A percentile compares a stretch with the other conserved stretches of the same genome.
These are phyloP conservation scores for Penicillium manginii DNA, from an alignment of 495 filamentous ascomycete species.

Conservation along the genomic window DNA sequence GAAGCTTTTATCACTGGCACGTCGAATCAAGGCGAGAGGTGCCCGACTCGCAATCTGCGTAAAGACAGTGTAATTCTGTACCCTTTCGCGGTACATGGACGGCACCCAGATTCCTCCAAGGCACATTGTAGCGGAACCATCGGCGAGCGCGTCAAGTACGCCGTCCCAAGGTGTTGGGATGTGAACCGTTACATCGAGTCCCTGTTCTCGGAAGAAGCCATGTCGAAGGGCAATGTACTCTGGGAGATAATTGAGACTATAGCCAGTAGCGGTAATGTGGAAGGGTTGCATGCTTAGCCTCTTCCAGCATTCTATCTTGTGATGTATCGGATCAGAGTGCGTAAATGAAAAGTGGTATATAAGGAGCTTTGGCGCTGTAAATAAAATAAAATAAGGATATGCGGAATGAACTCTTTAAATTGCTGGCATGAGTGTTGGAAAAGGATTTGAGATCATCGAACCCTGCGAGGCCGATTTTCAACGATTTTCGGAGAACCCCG, in stretches of 20 bases:
- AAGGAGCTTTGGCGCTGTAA: too few relatives aligned
- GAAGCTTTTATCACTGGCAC: slow-evolving; percentile 1
- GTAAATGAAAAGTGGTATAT: too few relatives aligned
- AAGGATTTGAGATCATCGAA: too few relatives aligned
- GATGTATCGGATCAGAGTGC: too few relatives aligned
- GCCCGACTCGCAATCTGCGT: slow-evolving; percentile 15
- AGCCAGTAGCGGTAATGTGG: slow-evolving; percentile 12
- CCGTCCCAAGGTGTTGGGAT: slow-evolving; percentile 11
- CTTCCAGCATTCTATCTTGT: not conserved
- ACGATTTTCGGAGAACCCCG: too few relatives aligned
- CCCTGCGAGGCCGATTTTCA: too few relatives aligned
- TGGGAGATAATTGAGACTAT: slow-evolving; percentile 17
- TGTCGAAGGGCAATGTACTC: slow-evolving; percentile 17
- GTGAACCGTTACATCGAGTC: slow-evolving; percentile 1
- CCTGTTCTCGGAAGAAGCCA: slow-evolving; percentile 13
- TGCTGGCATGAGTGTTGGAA: too few relatives aligned
- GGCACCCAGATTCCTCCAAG: slow-evolving; percentile 15
- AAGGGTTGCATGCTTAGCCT: slow-evolving; percentile 10
- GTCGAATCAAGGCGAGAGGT: slow-evolving; percentile 14
- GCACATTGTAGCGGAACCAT: slow-evolving; percentile 6
- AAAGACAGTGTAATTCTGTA: slow-evolving; percentile 13
- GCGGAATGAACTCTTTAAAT: too few relatives aligned
- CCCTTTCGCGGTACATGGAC: slow-evolving; percentile 12
- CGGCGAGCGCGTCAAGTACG: slow-evolving; percentile 10
- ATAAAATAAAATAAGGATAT: too few relatives aligned